Evolutionary conservation across 2,329 filamentous ascomycete genomes (phyloP).

Genomic region (Colletotrichum sidae): DNA sequence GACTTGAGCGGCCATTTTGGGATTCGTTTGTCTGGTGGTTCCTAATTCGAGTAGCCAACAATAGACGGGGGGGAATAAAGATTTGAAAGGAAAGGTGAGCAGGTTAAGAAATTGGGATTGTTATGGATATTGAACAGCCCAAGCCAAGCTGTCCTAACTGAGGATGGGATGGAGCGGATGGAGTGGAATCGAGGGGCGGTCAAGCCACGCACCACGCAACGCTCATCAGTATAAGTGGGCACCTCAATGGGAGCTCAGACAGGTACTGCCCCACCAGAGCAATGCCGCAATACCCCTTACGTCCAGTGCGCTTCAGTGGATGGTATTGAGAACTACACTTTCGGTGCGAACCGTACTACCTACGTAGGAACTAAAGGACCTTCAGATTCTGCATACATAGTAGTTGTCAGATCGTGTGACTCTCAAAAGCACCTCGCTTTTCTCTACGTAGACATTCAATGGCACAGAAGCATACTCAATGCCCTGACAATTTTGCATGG

Average conservation of each 20-base stretch:
- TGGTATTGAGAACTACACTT: not conserved
- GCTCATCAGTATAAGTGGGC: not conserved
- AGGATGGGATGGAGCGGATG: slow-evolving; percentile 26
- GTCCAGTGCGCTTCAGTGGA: slow-evolving; percentile 7
- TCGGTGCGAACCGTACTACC: not conserved
- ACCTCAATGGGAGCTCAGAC: slow-evolving; percentile 13
- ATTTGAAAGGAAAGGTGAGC: slow-evolving; percentile 5
- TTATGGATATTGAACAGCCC: slow-evolving; percentile 1
- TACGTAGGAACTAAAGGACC: too few relatives aligned
- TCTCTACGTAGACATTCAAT: too few relatives aligned
- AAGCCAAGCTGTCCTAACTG: slow-evolving; percentile 22
- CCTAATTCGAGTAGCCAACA: slow-evolving; percentile 18
- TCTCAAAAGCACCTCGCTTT: too few relatives aligned
- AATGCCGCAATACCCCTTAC: slow-evolving; percentile 21
- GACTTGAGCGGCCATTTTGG: slow-evolving; percentile 65
- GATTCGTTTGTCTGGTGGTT: slow-evolving; percentile 24
- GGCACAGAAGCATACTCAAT: too few relatives aligned
- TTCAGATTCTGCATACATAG: too few relatives aligned
- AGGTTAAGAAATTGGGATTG: not conserved
- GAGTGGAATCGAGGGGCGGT: slow-evolving; percentile 35
- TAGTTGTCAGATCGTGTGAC: too few relatives aligned
- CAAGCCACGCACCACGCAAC: slow-evolving; percentile 32
- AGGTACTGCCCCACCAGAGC: slow-evolving; percentile 21
- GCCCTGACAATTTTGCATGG: too few relatives aligned
- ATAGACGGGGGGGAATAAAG: not conserved